Percentiles rank a stretch among this genome's conserved stretches.
Conservation (phyloP, 305 asterid species). For the Solanum hybrid region DNA sequence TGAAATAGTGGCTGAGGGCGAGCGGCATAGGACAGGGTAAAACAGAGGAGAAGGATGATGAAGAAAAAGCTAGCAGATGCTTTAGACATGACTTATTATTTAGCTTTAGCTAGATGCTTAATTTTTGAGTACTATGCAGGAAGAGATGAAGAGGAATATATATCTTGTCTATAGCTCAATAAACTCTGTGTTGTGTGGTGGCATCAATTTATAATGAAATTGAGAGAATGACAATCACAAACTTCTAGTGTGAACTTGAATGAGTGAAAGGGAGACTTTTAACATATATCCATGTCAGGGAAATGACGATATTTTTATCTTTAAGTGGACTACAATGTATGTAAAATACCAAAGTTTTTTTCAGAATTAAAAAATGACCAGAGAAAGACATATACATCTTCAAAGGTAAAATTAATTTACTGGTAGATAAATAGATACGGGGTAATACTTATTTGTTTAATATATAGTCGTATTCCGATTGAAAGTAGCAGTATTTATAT, state of each 20-base stretch:
- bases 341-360: neutral
- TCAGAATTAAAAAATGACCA: neutral
- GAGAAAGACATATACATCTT: neutral
- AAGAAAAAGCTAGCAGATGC: constrained; percentile 24
- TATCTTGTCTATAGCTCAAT: neutral
- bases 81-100: constrained; percentile 29
- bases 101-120: neutral
- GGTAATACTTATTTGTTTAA: neutral
- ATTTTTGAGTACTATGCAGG: neutral
- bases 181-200: neutral
- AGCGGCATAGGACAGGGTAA: constrained; percentile 30
- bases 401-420: neutral
- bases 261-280: constrained; percentile 26
- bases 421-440: neutral
- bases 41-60: constrained; percentile 36
- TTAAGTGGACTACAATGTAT: neutral
- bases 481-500: neutral
- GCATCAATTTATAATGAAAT: constrained; percentile 25
- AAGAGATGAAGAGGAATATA: neutral
- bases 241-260: constrained; percentile 27
- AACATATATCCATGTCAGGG: neutral
- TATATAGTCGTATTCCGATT: neutral
- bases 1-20: constrained; percentile 26
- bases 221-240: constrained; percentile 7
- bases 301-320: neutral